Conservation (phyloP, 2,329 filamentous ascomycete genomes). For the Fusarium gaditjirri region DNA sequence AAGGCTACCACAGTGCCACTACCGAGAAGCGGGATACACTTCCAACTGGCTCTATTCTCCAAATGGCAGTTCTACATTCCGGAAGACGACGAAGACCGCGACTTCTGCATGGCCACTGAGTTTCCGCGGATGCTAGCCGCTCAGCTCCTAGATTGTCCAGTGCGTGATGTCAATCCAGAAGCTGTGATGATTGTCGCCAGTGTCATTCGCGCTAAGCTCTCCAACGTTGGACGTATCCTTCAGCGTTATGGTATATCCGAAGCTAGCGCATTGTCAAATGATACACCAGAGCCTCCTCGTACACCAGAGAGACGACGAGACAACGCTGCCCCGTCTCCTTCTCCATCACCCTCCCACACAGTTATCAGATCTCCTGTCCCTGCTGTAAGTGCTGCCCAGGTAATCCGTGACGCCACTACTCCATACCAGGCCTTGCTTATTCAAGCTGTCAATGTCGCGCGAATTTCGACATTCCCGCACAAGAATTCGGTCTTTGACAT, state of each 20-base stretch:
- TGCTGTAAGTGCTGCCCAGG: background rate
- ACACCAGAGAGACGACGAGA: background rate
- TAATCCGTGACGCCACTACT: background rate
- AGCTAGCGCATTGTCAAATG: fast-evolving
- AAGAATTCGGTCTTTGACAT: background rate
- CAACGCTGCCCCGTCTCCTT: background rate
- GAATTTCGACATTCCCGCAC: background rate
- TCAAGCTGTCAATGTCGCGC: background rate
- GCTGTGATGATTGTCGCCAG: background rate
- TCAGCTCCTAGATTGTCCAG: background rate
- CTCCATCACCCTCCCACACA: background rate
- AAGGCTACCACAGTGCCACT: background rate
- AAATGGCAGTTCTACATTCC: background rate
- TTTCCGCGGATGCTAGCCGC: background rate
- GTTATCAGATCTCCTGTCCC: background rate
- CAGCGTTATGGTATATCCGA: background rate
- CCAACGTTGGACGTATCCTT: background rate
- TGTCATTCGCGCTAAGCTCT: background rate
- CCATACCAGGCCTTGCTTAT: background rate
- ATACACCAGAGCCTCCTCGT: background rate
- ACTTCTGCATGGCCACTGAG: background rate
- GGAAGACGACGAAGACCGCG: background rate
- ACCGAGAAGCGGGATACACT: background rate
- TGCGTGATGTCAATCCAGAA: background rate
- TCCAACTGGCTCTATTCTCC: background rate